A percentile compares a stretch with the other conserved stretches of the same genome.
Evolutionary conservation across 169 alveolate genomes (phyloP).

Genomic region (Sarcocystis neurona): DNA sequence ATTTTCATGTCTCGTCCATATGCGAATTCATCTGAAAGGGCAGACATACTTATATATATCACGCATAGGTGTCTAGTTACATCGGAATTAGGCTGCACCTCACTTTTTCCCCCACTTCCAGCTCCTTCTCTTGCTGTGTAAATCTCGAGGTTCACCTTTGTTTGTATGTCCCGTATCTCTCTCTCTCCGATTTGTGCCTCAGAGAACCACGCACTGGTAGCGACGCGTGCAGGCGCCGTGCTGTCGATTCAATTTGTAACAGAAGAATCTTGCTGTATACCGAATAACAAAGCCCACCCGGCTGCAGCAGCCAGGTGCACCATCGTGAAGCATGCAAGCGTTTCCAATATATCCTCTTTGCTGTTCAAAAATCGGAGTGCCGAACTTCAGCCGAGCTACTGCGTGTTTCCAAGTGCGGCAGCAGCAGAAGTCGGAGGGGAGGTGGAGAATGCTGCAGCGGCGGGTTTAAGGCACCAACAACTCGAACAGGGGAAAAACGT

Average conservation of each 20-base stretch:
- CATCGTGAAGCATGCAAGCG: conserved; percentile 57
- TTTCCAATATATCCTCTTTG: conserved; percentile 37
- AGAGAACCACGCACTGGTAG: conserved; percentile 62
- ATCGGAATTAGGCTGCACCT: too few relatives aligned
- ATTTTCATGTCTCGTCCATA: too few relatives aligned
- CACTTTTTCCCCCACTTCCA: too few relatives aligned
- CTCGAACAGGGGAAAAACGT: too few relatives aligned
- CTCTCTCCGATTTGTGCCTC: neutral
- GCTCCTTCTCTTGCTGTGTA: too few relatives aligned
- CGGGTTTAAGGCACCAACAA: too few relatives aligned
- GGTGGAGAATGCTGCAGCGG: neutral
- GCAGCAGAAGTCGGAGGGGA: neutral
- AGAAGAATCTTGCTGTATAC: neutral
- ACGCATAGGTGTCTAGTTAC: neutral
- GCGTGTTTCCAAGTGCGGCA: neutral
- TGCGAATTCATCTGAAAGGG: too few relatives aligned
- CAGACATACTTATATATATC: too few relatives aligned
- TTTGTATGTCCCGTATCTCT: neutral
- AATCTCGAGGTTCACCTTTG: too few relatives aligned
- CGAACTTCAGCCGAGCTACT: too few relatives aligned
- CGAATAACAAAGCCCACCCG: neutral
- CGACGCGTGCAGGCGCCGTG: conserved; percentile 58
- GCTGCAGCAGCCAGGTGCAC: neutral
- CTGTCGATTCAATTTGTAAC: conserved; percentile 37
- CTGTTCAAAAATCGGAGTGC: neutral